Percentiles rank a stretch among this genome's conserved stretches.
These are phyloP conservation scores for Erigeron philadelphicus DNA, from an alignment of 140 eudicot genomes.

Conservation along the genomic window DNA sequence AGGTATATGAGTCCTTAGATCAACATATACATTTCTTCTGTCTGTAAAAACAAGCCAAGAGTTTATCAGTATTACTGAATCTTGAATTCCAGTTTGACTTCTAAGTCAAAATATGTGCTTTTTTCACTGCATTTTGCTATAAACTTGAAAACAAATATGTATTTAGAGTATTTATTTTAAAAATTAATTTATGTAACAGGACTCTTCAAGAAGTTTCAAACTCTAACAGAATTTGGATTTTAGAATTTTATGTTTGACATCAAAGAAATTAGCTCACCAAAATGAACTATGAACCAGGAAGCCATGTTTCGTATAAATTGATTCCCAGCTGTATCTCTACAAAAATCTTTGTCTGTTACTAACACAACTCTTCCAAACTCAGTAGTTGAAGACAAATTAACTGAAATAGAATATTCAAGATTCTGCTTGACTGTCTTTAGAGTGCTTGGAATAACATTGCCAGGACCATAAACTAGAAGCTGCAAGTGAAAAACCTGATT, in stretches of 20 bases:
- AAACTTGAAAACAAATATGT: constrained; percentile 1
- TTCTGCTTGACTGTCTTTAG: constrained; percentile 49
- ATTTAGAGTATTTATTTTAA: too few species aligned
- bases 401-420: constrained; percentile 52
- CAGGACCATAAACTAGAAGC: constrained; percentile 90
- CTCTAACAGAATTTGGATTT: neutral
- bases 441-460: constrained; percentile 62
- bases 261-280: constrained; percentile 49
- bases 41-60: constrained; percentile 41
- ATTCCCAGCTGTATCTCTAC: constrained; percentile 82
- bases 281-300: constrained; percentile 55
- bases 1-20: constrained; percentile 70
- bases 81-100: constrained; percentile 18
- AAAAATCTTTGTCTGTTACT: constrained; percentile 65
- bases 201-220: neutral
- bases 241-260: constrained; percentile 12
- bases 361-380: constrained; percentile 66
- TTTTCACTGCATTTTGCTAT: neutral
- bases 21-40: constrained; percentile 61
- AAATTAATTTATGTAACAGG: neutral
- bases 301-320: constrained; percentile 48
- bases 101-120: constrained; percentile 17
- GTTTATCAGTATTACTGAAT: constrained; percentile 10
- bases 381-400: constrained; percentile 43
- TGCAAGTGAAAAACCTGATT: constrained; percentile 28